A percentile compares a stretch with the other conserved stretches of the same genome.
phyloP scores from a whole-genome alignment of 2,329 filamentous ascomycete species.

The Ambrosiella beaveri region DNA sequence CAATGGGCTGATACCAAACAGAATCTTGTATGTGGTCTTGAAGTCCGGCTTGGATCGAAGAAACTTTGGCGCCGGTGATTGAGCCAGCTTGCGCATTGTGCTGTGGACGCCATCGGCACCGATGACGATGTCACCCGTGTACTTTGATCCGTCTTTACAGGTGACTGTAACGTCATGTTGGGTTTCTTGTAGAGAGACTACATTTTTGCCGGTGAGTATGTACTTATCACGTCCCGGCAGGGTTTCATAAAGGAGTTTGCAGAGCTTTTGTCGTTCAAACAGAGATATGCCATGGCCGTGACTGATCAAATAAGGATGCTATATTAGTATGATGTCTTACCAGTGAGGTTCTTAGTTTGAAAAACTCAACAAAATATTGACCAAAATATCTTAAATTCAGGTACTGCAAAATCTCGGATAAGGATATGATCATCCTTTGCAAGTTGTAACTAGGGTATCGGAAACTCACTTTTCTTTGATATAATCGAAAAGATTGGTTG shows the following conservation, averaged over 20 bases:
- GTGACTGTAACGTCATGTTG: constrained; percentile 17
- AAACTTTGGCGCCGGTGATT: background rate
- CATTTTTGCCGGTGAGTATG: constrained; percentile 14
- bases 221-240: constrained; percentile 14
- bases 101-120: constrained; percentile 28
- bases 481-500: background rate
- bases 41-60: background rate
- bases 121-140: constrained; percentile 23
- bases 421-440: background rate
- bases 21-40: background rate
- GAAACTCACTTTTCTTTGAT: constrained; percentile 4
- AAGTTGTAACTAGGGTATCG: background rate
- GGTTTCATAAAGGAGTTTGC: constrained; percentile 15
- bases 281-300: constrained; percentile 16
- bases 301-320: constrained; percentile 2
- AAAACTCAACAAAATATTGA: background rate
- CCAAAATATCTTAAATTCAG: background rate
- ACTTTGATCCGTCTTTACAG: constrained; percentile 21
- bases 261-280: constrained; percentile 15
- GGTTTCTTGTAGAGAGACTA: constrained; percentile 13
- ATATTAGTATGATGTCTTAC: background rate
- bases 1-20: background rate
- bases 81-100: constrained; percentile 15
- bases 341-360: background rate
- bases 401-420: too few species aligned